Evolutionary conservation across 2,329 filamentous ascomycete genomes (phyloP).

Genomic region (Xylaria sp.): DNA sequence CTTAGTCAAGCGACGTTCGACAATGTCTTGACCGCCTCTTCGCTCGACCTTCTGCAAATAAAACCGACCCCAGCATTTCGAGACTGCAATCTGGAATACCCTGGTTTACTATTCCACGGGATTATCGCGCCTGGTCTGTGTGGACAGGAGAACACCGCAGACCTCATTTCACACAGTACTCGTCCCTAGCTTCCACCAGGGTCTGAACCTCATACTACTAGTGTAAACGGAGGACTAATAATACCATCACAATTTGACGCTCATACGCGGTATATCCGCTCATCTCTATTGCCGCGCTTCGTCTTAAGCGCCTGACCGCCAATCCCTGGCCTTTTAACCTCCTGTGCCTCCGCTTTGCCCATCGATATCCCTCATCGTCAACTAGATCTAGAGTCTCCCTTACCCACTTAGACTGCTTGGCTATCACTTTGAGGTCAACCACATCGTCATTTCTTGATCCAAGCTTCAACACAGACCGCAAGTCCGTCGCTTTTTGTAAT

Average conservation of each 20-base stretch:
- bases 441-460: constrained; percentile 25
- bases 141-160: constrained; percentile 4
- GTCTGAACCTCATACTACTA: background rate
- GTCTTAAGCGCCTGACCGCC: background rate
- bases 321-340: constrained; percentile 9
- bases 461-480: constrained; percentile 35
- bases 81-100: constrained; percentile 26
- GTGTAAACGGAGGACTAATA: background rate
- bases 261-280: constrained; percentile 6
- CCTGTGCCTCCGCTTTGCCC: constrained; percentile 7
- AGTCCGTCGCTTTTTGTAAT: constrained; percentile 30
- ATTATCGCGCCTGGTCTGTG: background rate
- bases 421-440: constrained; percentile 23
- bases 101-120: background rate
- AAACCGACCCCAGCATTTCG: constrained; percentile 29
- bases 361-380: constrained; percentile 12
- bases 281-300: constrained; percentile 4
- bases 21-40: constrained; percentile 46
- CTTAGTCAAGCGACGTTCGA: constrained; percentile 32
- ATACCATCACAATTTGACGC: background rate
- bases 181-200: constrained; percentile 11
- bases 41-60: constrained; percentile 39
- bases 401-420: constrained; percentile 32
- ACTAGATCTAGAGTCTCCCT: constrained; percentile 19
- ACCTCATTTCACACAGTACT: constrained; percentile 26